These are phyloP conservation scores for Letharia columbiana DNA, from an alignment of 495 filamentous ascomycete genomes.

Conservation along the genomic window DNA sequence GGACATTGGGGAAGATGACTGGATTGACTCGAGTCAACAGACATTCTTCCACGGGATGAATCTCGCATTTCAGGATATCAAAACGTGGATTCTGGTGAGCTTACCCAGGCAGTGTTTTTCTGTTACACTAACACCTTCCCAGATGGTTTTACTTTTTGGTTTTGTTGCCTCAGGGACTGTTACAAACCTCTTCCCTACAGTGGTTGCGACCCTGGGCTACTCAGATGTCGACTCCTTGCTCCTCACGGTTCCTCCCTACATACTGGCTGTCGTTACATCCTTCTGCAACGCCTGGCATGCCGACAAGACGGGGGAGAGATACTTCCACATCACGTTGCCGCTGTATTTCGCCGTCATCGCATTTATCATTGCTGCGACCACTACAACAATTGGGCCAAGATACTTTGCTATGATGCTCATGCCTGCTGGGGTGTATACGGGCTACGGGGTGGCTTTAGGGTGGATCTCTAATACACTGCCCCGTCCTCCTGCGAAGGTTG, in stretches of 20 bases:
- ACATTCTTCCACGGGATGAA: constrained; percentile 59
- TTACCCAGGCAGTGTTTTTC: background rate
- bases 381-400: constrained; percentile 52
- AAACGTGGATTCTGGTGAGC: constrained; percentile 61
- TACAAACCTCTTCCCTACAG: constrained; percentile 86
- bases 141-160: constrained; percentile 60
- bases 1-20: constrained; percentile 74
- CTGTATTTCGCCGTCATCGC: constrained; percentile 59
- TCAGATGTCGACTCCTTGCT: constrained; percentile 60
- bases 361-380: constrained; percentile 69
- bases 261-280: constrained; percentile 60
- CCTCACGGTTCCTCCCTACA: constrained; percentile 68
- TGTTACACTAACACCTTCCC: constrained; percentile 23
- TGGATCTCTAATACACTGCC: constrained; percentile 78
- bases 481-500: constrained; percentile 64
- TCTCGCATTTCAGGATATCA: constrained; percentile 62
- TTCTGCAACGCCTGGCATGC: constrained; percentile 71
- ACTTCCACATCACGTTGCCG: constrained; percentile 63
- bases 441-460: constrained; percentile 63
- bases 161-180: constrained; percentile 64
- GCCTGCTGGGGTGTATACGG: constrained; percentile 45
- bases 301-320: constrained; percentile 70
- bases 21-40: constrained; percentile 53
- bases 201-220: constrained; percentile 67
- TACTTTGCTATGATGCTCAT: constrained; percentile 84